phyloP scores from a whole-genome alignment of 140 eudicot genomes.

The Oenanthe javanica region DNA sequence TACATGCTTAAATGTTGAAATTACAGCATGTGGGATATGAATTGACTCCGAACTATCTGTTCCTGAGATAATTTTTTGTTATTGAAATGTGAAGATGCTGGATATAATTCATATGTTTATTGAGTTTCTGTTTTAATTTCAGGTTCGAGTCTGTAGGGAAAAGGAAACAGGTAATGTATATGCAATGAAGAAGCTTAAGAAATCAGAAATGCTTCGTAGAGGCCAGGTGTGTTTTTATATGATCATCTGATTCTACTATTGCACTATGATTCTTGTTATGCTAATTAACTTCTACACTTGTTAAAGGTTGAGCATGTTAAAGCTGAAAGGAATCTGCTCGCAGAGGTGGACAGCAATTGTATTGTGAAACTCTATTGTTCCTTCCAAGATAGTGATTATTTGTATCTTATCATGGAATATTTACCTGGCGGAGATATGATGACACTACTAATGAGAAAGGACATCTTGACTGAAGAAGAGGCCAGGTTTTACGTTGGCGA shows the following conservation, averaged over 20 bases:
- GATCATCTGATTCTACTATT: background rate
- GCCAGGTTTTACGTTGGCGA: slow-evolving; percentile 95
- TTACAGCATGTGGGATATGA: background rate
- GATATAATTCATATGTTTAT: background rate
- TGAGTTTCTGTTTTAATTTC: slow-evolving; percentile 12
- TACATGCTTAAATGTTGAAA: background rate
- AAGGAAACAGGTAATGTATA: slow-evolving; percentile 73
- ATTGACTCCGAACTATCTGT: background rate
- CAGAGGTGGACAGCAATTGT: slow-evolving; percentile 94
- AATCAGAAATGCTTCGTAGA: slow-evolving; percentile 98
- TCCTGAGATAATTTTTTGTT: background rate
- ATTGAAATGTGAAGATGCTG: background rate
- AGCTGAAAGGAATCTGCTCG: slow-evolving; percentile 98
- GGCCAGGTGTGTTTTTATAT: slow-evolving; percentile 57
- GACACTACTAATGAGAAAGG: slow-evolving; percentile 96
- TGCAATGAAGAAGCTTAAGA: slow-evolving; percentile 96
- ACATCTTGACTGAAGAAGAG: slow-evolving; percentile 73
- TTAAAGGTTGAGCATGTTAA: slow-evolving; percentile 92
- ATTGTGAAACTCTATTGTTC: slow-evolving; percentile 92
- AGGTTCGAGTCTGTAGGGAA: slow-evolving; percentile 92
- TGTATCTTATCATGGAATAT: slow-evolving; percentile 94
- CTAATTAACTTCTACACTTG: slow-evolving; percentile 15
- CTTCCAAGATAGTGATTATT: slow-evolving; percentile 80
- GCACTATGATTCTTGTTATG: background rate
- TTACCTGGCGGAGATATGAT: slow-evolving; percentile 99